Percentiles rank a stretch among this genome's conserved stretches.
phyloP scores from a whole-genome alignment of 768 basidiomycete genomes.

The Leccinum pellstonianum region DNA sequence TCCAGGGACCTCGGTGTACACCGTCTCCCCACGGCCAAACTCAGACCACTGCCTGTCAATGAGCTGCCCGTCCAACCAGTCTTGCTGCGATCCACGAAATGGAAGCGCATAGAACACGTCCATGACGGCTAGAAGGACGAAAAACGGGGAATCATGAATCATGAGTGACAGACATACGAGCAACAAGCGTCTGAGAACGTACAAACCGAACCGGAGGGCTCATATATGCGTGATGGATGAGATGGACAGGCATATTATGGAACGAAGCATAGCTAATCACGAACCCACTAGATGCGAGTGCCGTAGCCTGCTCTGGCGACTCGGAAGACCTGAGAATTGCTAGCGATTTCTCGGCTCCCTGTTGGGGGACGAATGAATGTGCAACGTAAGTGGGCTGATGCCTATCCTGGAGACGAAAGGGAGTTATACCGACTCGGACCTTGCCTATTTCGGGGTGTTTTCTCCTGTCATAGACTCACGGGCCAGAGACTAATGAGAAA shows the following conservation, averaged over 20 bases:
- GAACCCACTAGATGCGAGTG: conserved; percentile 63
- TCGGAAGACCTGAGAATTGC: conserved; percentile 68
- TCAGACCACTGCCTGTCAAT: conserved; percentile 12
- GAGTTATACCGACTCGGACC: conserved; percentile 50
- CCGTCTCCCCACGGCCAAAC: conserved; percentile 14
- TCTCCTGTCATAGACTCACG: conserved; percentile 72
- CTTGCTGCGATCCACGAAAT: conserved; percentile 15
- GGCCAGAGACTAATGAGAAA: conserved; percentile 63
- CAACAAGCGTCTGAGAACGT: neutral
- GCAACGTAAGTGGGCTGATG: conserved; percentile 10
- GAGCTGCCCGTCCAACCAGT: conserved; percentile 23
- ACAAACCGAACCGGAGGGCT: conserved; percentile 20
- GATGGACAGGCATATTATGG: neutral
- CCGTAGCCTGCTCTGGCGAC: conserved; percentile 68
- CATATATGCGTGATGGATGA: conserved; percentile 25
- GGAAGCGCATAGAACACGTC: conserved; percentile 21
- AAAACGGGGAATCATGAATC: neutral
- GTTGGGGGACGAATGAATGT: neutral
- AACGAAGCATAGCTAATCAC: conserved; percentile 21
- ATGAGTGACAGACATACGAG: neutral
- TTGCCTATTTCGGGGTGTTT: conserved; percentile 94
- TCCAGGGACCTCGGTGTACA: conserved; percentile 22
- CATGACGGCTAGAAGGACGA: conserved; percentile 7
- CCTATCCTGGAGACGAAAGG: neutral
- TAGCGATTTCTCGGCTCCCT: conserved; percentile 88